Base-by-base conservation (phyloP, 2,329 filamentous ascomycete species). In the Monosporascus ibericus region DNA sequence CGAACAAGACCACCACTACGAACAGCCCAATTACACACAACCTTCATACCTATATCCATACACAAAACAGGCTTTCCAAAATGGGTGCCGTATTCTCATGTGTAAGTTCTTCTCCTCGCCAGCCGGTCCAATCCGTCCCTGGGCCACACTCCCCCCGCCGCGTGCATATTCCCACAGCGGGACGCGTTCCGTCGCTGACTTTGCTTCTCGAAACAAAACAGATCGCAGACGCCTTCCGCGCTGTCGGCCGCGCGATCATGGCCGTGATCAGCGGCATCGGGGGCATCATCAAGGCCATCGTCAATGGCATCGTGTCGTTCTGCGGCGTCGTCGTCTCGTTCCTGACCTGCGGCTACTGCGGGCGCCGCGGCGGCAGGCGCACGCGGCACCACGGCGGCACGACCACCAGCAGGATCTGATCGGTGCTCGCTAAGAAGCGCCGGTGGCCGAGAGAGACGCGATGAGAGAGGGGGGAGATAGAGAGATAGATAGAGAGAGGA, bases 81-180 rank as follows among this genome's bases (percentile, higher is more conserved):
- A 92, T 94, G 89, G 89, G 89, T 75, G 88, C 86, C 71, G 85
- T 94, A 65, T 77, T 90, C 60, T 92, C 88, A 69, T 92, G 88
- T 68, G 88, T 92, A 88, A 65, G 87, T 80, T 49, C 22, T 37
- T 49, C 37, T 24, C 42, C 27, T 9, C 27, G 27, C 3, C 8
- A 3, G 27, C 8, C 27, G 1, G 8, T 11, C 9, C 3, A 27
- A 27, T 27, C 27, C 9, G 8, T 27, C 27, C 27, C 27, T 6
- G 27, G 1, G 9, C 3, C 8, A 11, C 27, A 11, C n/a, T n/a
- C n/a, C n/a, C 27, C 8, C 3, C 27, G 27, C 27, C 27, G 6
- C 27, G 8, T 27, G 8, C 27, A 9, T 9, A 4, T 27, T 27
- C 9, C 25, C 8, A 27, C 8, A 3, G 9, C 9, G 9, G 27